Base-by-base conservation (phyloP, 495 filamentous ascomycete species). In the Annulohypoxylon maeteangense region DNA sequence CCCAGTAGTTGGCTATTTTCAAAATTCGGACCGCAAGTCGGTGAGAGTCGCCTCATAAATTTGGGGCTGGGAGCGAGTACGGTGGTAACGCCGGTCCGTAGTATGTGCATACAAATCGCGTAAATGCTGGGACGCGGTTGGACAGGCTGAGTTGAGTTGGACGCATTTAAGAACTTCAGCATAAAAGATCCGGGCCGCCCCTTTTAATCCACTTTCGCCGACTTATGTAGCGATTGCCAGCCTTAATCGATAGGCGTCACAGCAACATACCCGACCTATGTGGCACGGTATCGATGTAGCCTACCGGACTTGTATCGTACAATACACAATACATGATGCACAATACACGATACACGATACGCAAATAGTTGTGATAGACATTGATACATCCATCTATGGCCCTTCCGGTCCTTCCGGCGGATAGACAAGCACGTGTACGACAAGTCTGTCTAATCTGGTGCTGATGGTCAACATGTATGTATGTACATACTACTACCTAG, bases 111-210 rank as follows among this genome's bases (percentile, higher is more conserved):
- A 20, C 27, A 55, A 36, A 55, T 36, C 29, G 31, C 34, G 31
- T 40, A 42, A 40, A 40, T 12, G 7, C n/a, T 54, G 6, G 50
- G 27, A 34, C 27, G 29, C 20, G 50, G 50, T 54, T 54, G n/a
- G 56, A 59, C 36, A 56, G 54, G 64, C 45, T 32, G 50, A 18
- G 27, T 8, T 54, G 48, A 34, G 38, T 20, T 53, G 40, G 65
- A 55, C 48, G 57, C 14, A 14, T 62, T 40, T 25, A 22, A 11
- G 32, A 62, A 61, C 48, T 57, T 68, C 48, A 51, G 59, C 40
- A 64, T 58, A 59, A 57, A 64, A 27, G 32, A 64, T 42, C 60
- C 67, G 67, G 67, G 44, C 53, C 59, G 59, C 51, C 59, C 60
- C 50, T 22, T 64, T 63, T 58, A 65, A 27, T 56, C 53, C 34